Conservation (phyloP, 208 protist genomes). For the Trypanosoma theileri region DNA sequence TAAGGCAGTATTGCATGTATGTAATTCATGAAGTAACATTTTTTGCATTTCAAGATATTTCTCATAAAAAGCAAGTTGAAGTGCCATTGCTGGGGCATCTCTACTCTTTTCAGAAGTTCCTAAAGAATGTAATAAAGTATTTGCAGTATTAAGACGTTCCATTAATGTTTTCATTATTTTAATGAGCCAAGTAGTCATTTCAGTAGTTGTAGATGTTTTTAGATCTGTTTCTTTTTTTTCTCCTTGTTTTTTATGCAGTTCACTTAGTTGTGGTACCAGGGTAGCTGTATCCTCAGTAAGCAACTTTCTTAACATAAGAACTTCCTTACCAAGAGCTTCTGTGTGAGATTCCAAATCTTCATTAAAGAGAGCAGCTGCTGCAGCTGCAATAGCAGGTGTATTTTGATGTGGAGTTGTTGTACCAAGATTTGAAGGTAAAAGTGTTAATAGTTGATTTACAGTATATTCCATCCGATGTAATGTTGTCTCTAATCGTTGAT, state of each 20-base stretch:
- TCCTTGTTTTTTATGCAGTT: constrained; percentile 10
- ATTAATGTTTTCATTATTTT: constrained; percentile 15
- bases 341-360: constrained; percentile 35
- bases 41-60: constrained; percentile 24
- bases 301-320: constrained; percentile 39
- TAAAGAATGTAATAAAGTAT: constrained; percentile 7
- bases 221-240: neutral
- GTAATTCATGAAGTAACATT: constrained; percentile 4
- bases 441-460: constrained; percentile 3
- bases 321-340: constrained; percentile 38
- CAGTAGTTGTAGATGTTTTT: neutral
- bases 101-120: neutral
- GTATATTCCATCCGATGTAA: constrained; percentile 17
- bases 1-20: constrained; percentile 10
- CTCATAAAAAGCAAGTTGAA: constrained; percentile 22
- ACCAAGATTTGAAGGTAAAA: neutral
- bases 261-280: constrained; percentile 3
- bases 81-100: constrained; percentile 14
- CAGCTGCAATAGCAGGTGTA: constrained; percentile 9
- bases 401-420: constrained; percentile 6
- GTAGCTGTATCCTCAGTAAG: constrained; percentile 22
- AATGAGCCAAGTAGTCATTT: constrained; percentile 17
- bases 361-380: neutral
- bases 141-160: constrained; percentile 12
- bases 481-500: constrained; percentile 16